Evolutionary conservation across 1,284 basidiomycete genomes (phyloP), one percentile per base, ranked within the genome.

Genomic region (Cryptococcus wingfieldii): DNA sequence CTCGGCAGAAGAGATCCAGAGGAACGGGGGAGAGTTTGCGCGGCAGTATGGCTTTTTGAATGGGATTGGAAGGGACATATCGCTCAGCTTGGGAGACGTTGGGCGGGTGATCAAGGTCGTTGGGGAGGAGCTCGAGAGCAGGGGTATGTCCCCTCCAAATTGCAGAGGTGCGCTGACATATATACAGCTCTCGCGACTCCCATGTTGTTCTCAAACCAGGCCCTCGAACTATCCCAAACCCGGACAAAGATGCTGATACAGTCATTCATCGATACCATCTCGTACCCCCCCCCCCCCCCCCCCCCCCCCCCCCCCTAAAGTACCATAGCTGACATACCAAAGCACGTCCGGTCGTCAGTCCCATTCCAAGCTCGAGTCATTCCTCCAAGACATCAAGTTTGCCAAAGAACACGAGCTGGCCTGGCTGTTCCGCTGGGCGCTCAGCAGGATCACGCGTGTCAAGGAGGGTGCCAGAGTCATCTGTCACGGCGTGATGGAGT

Each of bases 361-460:
- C 52, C 58, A 25, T 54, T 55, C 47, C 51, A 53, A 37, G 8
- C 13, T 23, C 12, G 49, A 47, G 27, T 39, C 59, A 0, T 92
- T 88, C 84, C 78, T 80, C 38, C 86, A 90, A 67, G 90, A 94
- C 71, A 84, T 89, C 5, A 77, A 79, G 50, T 88, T 93, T 69
- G 88, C 90, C 0, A 85, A 84, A 13, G 86, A 89, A 23, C 86
- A 91, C 60, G 89, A 93, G 68, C 79, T 95, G 6, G 89, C 86
- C 3, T 90, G 90, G 87, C 83, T 85, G 62, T 79, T 92, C 23
- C 83, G 90, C 9, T 94, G 90, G 90, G 88, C 86, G 43, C 80
- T 94, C 9, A 85, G 85, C 13, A 78, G 89, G 43, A 83, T 89
- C 82, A 88, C 53, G 70, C 86, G 62, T 79, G 85, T 63, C 23